Evolutionary conservation across 164 flowering plant genomes (phyloP), one percentile per base, ranked within the genome.

Genomic region (Pachysandra terminalis): DNA sequence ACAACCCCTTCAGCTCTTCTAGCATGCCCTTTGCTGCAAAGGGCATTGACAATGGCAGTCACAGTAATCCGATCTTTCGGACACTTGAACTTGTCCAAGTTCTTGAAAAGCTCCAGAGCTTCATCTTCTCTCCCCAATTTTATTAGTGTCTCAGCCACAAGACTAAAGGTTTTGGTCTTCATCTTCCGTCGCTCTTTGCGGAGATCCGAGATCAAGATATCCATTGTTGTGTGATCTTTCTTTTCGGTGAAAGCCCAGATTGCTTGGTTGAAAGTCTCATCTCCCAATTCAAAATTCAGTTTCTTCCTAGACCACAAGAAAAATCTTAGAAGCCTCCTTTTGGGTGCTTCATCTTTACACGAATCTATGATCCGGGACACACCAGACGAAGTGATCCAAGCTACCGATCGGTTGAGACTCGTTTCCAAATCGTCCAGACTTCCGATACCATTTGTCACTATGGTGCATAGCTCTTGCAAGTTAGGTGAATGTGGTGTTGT

Each of bases 51-150:
- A 71, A 89, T 82, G 10, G 83, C 83, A 23, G 74, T 68, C 17
- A 91, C 84, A 6, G 81, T 76, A 19, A 37, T 56, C 35, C 68
- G 59, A 73, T 91, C 87, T 56, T 69, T 78, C 0, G 79, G 60
- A 59, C 97, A 89, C 59, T 77, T 84, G 76, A 82, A 89, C 73
- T 78, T 78, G 6, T 82, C 81, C 79, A 86, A 78, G 80, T 81
- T 89, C 82, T 89, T 91, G 70, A 89, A 89, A 32, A 91, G 68
- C 17, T 90, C 86, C 70, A 89, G 71, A 19, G 93, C 97, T 19
- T 88, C 82, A 68, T 88, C 89, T 76, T 83, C 91, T 76, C 77
- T 83, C n/a, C 89, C 87, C 28, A 79, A 37, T 59, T 79, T 85
- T 21, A 91, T 86, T 68, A 89, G 75, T 17, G 78, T 65, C 71